Evolutionary conservation across 148 eudicot genomes (phyloP).

Genomic region (Fallopia convolvulus): DNA sequence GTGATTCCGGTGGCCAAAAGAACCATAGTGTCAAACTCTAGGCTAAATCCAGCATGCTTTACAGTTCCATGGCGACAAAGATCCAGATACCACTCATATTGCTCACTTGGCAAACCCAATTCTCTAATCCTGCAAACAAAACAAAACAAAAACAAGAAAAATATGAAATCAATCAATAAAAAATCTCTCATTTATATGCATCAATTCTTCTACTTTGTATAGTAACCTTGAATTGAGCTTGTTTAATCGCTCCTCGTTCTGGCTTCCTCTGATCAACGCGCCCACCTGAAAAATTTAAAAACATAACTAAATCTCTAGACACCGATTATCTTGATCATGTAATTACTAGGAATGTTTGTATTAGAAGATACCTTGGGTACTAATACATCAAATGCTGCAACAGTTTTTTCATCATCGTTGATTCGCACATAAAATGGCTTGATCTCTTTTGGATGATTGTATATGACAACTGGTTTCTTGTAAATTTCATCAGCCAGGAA

Average conservation of each 20-base stretch:
- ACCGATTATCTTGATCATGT: background rate
- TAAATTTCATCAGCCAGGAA: constrained; percentile 68
- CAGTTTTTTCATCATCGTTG: constrained; percentile 45
- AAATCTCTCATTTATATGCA: background rate
- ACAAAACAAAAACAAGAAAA: background rate
- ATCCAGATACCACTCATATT: constrained; percentile 85
- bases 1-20: constrained; percentile 75
- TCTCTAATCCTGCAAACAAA: constrained; percentile 48
- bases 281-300: constrained; percentile 41
- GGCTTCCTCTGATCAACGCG: constrained; percentile 65
- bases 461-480: constrained; percentile 57
- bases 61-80: constrained; percentile 71
- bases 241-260: constrained; percentile 73
- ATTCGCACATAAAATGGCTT: constrained; percentile 76
- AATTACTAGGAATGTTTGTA: background rate
- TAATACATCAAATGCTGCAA: constrained; percentile 56
- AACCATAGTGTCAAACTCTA: constrained; percentile 55
- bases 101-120: constrained; percentile 44
- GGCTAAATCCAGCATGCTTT: constrained; percentile 67
- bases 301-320: too few relatives aligned
- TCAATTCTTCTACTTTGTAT: background rate
- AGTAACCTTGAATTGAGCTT: constrained; percentile 44
- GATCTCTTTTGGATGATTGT: constrained; percentile 63
- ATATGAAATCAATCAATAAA: background rate
- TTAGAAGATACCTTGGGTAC: constrained; percentile 58